These are phyloP conservation scores for Guyanaporus albipodus DNA, from an alignment of 768 basidiomycete genomes.

Conservation along the genomic window DNA sequence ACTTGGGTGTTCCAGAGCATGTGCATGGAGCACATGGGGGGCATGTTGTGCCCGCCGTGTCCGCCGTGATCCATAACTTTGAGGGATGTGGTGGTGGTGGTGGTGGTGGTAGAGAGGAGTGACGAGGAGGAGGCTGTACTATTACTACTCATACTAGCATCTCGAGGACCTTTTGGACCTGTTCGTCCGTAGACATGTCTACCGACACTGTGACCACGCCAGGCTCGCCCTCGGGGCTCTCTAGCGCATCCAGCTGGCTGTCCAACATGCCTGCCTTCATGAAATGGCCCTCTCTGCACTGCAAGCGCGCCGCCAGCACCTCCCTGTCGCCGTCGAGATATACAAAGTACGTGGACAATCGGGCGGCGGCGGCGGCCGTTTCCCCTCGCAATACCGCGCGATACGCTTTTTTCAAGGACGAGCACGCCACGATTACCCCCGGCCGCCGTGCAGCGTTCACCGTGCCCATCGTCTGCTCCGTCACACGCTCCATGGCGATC, in stretches of 20 bases:
- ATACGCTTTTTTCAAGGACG: constrained; percentile 77
- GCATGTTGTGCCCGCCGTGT: constrained; percentile 46
- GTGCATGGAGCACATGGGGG: constrained; percentile 61
- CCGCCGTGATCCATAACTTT: constrained; percentile 45
- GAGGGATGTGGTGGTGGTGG: not conserved
- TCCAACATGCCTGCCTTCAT: constrained; percentile 83
- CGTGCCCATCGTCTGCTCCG: not conserved
- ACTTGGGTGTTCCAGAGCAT: constrained; percentile 90
- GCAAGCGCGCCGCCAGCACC: constrained; percentile 60
- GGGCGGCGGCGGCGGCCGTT: not conserved
- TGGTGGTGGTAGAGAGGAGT: not conserved
- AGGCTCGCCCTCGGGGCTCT: constrained; percentile 63
- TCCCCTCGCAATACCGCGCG: constrained; percentile 71
- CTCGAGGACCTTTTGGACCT: constrained; percentile 42
- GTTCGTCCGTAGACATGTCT: constrained; percentile 49
- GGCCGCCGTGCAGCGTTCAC: not conserved
- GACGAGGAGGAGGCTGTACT: not conserved
- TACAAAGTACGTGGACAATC: constrained; percentile 72
- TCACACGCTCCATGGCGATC: constrained; percentile 42
- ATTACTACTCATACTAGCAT: not conserved
- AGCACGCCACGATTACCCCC: constrained; percentile 84
- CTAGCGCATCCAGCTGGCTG: constrained; percentile 68
- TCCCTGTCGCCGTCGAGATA: constrained; percentile 63
- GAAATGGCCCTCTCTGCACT: constrained; percentile 65
- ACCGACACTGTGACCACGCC: constrained; percentile 63